Percentiles rank a stretch among this genome's conserved stretches.
These are phyloP conservation scores for Cladosporium sp. DNA, from an alignment of 2,329 filamentous ascomycete genomes.

Conservation along the genomic window DNA sequence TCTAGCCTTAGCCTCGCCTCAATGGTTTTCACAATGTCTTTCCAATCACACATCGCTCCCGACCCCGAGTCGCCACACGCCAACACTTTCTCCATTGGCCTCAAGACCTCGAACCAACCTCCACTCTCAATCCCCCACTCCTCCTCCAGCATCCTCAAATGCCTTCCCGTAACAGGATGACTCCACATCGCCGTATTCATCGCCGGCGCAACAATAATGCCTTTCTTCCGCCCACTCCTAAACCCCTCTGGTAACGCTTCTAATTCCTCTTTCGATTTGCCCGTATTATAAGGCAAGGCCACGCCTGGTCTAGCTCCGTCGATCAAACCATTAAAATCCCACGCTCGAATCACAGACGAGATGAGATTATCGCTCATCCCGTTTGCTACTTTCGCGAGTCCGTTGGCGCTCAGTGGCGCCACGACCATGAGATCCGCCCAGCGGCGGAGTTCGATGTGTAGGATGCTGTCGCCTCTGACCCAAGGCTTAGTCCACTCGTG, in stretches of 20 bases:
- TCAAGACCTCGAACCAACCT: slow-evolving; percentile 64
- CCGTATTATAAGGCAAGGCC: slow-evolving; percentile 16
- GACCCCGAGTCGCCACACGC: slow-evolving; percentile 81
- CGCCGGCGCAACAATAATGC: slow-evolving; percentile 70
- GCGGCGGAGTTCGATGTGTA: slow-evolving; percentile 84
- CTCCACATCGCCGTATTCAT: slow-evolving; percentile 93
- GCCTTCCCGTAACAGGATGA: slow-evolving; percentile 73
- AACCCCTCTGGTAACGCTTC: slow-evolving; percentile 13
- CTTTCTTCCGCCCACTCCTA: slow-evolving; percentile 48
- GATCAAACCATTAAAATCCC: slow-evolving; percentile 69
- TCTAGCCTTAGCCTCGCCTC: slow-evolving; percentile 40
- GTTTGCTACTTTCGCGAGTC: slow-evolving; percentile 74
- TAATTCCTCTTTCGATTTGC: slow-evolving; percentile 5
- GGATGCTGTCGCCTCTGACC: slow-evolving; percentile 71
- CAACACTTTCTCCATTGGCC: slow-evolving; percentile 69
- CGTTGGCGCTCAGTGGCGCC: slow-evolving; percentile 78
- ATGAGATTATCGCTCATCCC: slow-evolving; percentile 77
- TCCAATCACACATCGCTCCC: slow-evolving; percentile 82
- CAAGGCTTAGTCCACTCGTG: slow-evolving; percentile 81
- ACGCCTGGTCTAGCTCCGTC: slow-evolving; percentile 38
- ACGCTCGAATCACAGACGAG: slow-evolving; percentile 71
- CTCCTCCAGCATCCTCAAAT: slow-evolving; percentile 64
- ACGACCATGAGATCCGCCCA: slow-evolving; percentile 80
- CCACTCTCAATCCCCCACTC: slow-evolving; percentile 62
- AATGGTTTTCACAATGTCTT: slow-evolving; percentile 64